Evolutionary conservation across 1,139 yeast species (phyloP).

Genomic region (Scheffersomyces illinoinensis): DNA sequence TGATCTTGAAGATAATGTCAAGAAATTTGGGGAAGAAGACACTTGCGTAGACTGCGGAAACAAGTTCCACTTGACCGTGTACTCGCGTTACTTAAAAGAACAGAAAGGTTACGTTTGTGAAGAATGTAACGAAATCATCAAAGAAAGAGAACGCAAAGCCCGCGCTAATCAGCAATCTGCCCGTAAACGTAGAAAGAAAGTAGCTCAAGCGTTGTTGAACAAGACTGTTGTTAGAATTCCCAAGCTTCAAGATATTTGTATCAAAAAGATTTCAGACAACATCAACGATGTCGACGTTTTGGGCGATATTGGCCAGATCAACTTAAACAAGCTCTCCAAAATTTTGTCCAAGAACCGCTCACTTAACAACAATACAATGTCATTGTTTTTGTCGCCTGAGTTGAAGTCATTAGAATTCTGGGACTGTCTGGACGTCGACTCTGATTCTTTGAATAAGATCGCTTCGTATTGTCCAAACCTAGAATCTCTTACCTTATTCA

Average conservation of each 20-base stretch:
- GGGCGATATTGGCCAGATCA: slow-evolving; percentile 74
- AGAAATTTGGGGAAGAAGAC: slow-evolving; percentile 49
- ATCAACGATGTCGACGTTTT: slow-evolving; percentile 76
- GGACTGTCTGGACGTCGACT: slow-evolving; percentile 85
- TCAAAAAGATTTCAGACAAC: slow-evolving; percentile 65
- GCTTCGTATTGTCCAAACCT: slow-evolving; percentile 81
- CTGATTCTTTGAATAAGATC: slow-evolving; percentile 65
- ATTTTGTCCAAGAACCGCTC: slow-evolving; percentile 83
- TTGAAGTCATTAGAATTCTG: slow-evolving; percentile 66
- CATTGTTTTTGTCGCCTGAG: slow-evolving; percentile 67
- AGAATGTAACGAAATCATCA: slow-evolving; percentile 53
- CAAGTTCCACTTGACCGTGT: slow-evolving; percentile 60
- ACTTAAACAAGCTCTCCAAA: slow-evolving; percentile 61
- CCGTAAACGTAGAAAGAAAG: slow-evolving; percentile 69
- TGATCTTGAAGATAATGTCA: slow-evolving; percentile 20
- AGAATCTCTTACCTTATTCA: slow-evolving; percentile 64
- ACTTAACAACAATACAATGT: slow-evolving; percentile 66
- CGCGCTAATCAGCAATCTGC: slow-evolving; percentile 60
- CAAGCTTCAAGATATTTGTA: slow-evolving; percentile 78
- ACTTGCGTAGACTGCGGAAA: slow-evolving; percentile 61
- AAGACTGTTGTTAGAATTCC: slow-evolving; percentile 64
- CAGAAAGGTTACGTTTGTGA: slow-evolving; percentile 67
- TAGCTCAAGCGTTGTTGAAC: slow-evolving; percentile 83
- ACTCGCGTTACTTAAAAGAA: slow-evolving; percentile 53
- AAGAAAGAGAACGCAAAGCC: slow-evolving; percentile 43